A percentile compares a stretch with the other conserved stretches of the same genome.
These are phyloP conservation scores for Luffa aegyptiaca DNA, from an alignment of 306 rosid species.

Conservation along the genomic window DNA sequence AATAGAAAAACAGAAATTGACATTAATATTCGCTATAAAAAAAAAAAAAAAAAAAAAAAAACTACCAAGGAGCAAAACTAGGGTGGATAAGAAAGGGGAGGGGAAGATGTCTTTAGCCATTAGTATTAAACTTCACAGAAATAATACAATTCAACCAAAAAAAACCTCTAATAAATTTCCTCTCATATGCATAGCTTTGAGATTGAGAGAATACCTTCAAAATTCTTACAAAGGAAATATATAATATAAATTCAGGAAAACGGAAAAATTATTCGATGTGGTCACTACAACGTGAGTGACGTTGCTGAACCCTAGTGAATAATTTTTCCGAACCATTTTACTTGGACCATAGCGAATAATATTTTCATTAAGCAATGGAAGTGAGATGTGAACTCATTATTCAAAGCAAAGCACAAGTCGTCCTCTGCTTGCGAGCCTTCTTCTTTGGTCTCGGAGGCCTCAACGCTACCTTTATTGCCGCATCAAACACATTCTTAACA, in stretches of 20 bases:
- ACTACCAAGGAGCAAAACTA: neutral
- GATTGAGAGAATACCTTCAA: neutral
- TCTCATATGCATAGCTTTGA: neutral
- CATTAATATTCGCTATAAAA: no score
- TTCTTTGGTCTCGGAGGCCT: constrained; percentile 20
- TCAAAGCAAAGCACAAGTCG: constrained; percentile 14
- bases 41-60: no score
- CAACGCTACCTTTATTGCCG: constrained; percentile 29
- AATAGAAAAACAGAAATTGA: no score
- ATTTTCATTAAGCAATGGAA: neutral
- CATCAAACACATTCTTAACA: constrained; percentile 30
- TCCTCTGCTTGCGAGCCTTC: constrained; percentile 19
- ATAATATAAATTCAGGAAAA: neutral
- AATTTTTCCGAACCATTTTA: neutral
- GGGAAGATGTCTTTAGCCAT: neutral
- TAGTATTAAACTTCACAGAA: neutral
- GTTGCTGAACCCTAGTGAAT: neutral
- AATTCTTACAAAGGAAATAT: neutral
- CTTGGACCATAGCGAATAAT: neutral
- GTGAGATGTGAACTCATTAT: neutral
- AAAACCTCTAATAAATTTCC: neutral
- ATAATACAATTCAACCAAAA: neutral
- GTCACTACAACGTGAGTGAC: neutral
- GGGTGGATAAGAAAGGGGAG: neutral
- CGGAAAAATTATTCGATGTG: neutral